phyloP scores from a whole-genome alignment of 192 early-diverging fungal genomes.

The Backusella tuberculispora region DNA sequence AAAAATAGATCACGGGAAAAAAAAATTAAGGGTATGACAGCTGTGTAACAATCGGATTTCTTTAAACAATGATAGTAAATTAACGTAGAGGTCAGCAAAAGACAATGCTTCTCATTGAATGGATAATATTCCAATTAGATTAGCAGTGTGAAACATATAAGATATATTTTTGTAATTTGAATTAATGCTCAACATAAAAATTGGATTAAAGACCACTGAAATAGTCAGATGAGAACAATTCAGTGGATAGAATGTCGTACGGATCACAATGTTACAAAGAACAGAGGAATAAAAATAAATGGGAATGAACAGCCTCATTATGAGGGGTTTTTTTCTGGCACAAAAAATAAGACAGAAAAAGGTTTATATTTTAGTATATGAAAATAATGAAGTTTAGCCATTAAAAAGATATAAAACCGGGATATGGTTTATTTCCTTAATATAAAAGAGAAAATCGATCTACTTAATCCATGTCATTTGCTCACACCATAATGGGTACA shows the following conservation, averaged over 20 bases:
- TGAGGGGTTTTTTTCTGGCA: neutral
- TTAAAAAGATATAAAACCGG: constrained; percentile 6
- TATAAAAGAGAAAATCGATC: constrained; percentile 11
- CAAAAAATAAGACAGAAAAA: neutral
- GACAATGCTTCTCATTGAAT: too few species aligned
- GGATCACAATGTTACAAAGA: constrained; percentile 11
- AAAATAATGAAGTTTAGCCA: neutral
- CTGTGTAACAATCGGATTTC: neutral
- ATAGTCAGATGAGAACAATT: constrained; percentile 15
- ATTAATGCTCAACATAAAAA: too few species aligned
- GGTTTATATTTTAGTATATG: neutral
- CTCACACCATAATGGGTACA: constrained; percentile 11
- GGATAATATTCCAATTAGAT: too few species aligned
- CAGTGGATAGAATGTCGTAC: constrained; percentile 12
- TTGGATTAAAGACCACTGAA: neutral
- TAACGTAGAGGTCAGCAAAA: neutral
- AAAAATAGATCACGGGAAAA: constrained; percentile 4
- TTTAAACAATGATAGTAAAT: neutral
- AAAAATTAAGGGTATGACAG: constrained; percentile 12
- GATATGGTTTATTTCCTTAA: neutral
- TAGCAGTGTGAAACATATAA: too few species aligned
- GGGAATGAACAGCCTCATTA: neutral
- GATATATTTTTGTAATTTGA: too few species aligned
- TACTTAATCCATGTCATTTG: constrained; percentile 16
- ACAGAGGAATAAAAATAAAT: constrained; percentile 12